Base-by-base conservation (phyloP, 2,329 filamentous ascomycete species). In the Graphiopsis chlorocephala region DNA sequence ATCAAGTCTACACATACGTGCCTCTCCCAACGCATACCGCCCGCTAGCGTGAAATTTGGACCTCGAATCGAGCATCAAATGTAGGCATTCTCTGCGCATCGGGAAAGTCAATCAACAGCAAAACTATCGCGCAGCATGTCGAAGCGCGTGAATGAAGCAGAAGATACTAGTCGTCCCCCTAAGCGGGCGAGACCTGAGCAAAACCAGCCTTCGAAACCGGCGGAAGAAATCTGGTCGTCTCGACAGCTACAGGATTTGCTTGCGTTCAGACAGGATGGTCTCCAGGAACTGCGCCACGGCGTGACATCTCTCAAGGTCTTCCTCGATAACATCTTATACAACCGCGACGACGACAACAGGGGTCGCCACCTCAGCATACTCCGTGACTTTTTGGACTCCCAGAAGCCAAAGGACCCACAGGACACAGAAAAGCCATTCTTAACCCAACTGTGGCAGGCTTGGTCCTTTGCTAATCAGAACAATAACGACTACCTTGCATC, bases 401-500 rank as follows among this genome's bases (percentile, higher is more conserved):
- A 88, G 72, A 83, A 81, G 65, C 79, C 81, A 20, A 77, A 77
- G 66, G 78, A 77, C 59, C 74, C 77, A 20, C 80, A 81, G 33
- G 86, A 87, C 42, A 84, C 86, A 61, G 82, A 86, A 61, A 81
- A 85, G 7, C 81, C 88, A 26, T 92, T 89, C 70, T 85, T 98
- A 31, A 80, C 85, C 2, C 92, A 97, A 71, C 80, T 98, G 45
- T 90, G 96, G 78, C 90, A 96, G 71, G 92, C 88, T 65, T 98
- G 94, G 94, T 88, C 87, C 56, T 93, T 91, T 79, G 93, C 91
- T 4, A 87, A 88, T 31, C 88, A 91, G 75, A 87, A 87, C 69
- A 92, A 91, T 74, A 90, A 93, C 70, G 93, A 97, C 65, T 86
- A 88, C 63, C 81, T 97, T 65, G 85, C 95, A 74, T 94, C 93